These are phyloP conservation scores for Aspergillus viridinutans DNA, from an alignment of 2,329 filamentous ascomycete genomes.

Conservation along the genomic window DNA sequence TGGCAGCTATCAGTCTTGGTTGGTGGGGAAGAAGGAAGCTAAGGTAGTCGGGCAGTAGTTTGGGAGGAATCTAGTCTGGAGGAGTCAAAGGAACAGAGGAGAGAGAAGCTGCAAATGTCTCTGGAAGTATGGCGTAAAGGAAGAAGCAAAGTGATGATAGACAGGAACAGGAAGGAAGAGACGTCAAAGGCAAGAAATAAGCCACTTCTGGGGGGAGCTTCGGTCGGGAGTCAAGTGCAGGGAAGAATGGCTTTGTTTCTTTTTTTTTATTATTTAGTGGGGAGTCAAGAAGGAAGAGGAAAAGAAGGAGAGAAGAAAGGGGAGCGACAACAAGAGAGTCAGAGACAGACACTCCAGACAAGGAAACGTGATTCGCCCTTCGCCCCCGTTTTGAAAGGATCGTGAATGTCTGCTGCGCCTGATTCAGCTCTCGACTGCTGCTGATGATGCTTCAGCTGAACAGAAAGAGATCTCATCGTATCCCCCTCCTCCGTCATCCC, in stretches of 20 bases:
- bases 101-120: background rate
- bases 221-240: background rate
- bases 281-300: background rate
- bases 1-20: background rate
- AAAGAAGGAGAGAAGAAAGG: background rate
- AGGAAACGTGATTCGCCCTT: background rate
- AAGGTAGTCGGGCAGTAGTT: background rate
- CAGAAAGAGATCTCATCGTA: background rate
- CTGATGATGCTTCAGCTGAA: background rate
- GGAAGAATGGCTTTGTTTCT: conserved; percentile 16
- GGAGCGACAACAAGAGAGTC: conserved; percentile 5
- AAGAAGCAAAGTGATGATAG: conserved; percentile 2
- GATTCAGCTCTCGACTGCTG: background rate
- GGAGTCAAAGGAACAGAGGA: background rate
- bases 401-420: background rate
- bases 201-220: conserved; percentile 3
- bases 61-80: background rate
- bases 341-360: background rate
- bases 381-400: background rate
- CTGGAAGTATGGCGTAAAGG: background rate
- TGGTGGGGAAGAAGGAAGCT: background rate
- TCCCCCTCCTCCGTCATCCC: background rate
- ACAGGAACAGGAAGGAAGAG: conserved; percentile 2
- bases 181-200: background rate
- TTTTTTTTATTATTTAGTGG: background rate